These are phyloP conservation scores for Neofusicoccum umdonicola DNA, from an alignment of 2,329 filamentous ascomycete genomes.

Conservation along the genomic window DNA sequence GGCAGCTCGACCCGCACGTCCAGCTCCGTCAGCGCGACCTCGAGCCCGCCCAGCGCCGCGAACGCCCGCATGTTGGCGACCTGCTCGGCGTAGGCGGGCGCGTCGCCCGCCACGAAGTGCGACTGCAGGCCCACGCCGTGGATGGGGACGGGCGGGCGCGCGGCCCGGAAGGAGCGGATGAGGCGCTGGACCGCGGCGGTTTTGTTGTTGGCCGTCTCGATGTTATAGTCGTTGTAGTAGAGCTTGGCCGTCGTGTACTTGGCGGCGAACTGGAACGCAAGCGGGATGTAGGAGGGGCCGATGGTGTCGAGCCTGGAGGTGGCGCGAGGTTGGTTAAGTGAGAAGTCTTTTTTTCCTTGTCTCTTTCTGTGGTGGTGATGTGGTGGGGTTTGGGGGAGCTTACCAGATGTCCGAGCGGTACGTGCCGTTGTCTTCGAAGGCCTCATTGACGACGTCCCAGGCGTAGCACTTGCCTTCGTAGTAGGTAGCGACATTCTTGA, in stretches of 20 bases:
- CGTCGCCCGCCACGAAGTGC: slow-evolving; percentile 58
- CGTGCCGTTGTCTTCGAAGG: slow-evolving; percentile 56
- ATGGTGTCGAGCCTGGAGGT: neutral
- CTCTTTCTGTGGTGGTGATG: neutral
- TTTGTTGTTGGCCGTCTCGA: slow-evolving; percentile 58
- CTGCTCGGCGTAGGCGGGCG: slow-evolving; percentile 47
- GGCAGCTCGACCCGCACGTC: slow-evolving; percentile 56
- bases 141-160: slow-evolving; percentile 43
- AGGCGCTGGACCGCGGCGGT: slow-evolving; percentile 34
- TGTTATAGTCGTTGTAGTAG: slow-evolving; percentile 57
- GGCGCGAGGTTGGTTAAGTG: no score
- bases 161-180: slow-evolving; percentile 35
- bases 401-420: slow-evolving; percentile 55
- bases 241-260: slow-evolving; percentile 56
- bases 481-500: slow-evolving; percentile 57
- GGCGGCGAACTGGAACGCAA: slow-evolving; percentile 56
- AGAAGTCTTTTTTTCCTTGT: no score
- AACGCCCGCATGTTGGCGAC: slow-evolving; percentile 51
- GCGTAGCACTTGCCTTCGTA: slow-evolving; percentile 48
- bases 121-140: slow-evolving; percentile 63
- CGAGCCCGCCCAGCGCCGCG: slow-evolving; percentile 48
- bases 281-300: slow-evolving; percentile 47
- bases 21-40: slow-evolving; percentile 62
- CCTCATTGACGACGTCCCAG: slow-evolving; percentile 68
- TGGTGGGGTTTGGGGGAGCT: neutral